Evolutionary conservation across 192 early-diverging fungal genomes (phyloP), one percentile per base, ranked within the genome.

Genomic region (Neocallimastix lanati): DNA sequence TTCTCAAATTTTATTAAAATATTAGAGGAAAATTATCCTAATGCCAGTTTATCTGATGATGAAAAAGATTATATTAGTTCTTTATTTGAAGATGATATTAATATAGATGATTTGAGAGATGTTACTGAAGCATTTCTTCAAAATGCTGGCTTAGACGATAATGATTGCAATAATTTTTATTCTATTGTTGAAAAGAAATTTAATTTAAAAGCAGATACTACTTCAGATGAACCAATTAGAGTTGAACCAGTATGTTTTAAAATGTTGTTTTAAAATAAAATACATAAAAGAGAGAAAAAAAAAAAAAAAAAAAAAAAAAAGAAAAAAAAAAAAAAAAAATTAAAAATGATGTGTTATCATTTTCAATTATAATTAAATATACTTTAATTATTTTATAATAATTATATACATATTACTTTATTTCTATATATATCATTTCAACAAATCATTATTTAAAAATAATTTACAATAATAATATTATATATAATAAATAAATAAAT

Each of bases 121-220:
- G 88, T 87, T 29, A 87, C 89, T 15, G 87, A 89, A 81, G 88
- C 88, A 28, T 93, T 92, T 79, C 82, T 93, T 36, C 78, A 82
- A 35, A 90, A 92, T 58, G 89, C 89, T 0, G 91, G 91, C 29
- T 82, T 91, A 81, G 82, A 81, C 13, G 87, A 90, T 28, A 35
- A 36, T n/a, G 84, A 83, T 13, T 83, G 92, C 18, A 83, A 85
- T 50, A 77, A 80, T 1, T 82, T 91, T 76, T 91, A 90, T 79
- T 76, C 13, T 12, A 33, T 67, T 21, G 18, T n/a, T 12, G 36
- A 36, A 29, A 79, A n/a, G 78, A 77, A 29, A 16, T 76, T 33
- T 28, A 76, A 38, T 40, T 14, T 77, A 58, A 37, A 81, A 80
- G 28, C 81, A 28, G 77, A 80, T 30, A 80, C 84, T 28, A 79